Base-by-base conservation (phyloP, 768 basidiomycete species). In the Podaxis sp. region DNA sequence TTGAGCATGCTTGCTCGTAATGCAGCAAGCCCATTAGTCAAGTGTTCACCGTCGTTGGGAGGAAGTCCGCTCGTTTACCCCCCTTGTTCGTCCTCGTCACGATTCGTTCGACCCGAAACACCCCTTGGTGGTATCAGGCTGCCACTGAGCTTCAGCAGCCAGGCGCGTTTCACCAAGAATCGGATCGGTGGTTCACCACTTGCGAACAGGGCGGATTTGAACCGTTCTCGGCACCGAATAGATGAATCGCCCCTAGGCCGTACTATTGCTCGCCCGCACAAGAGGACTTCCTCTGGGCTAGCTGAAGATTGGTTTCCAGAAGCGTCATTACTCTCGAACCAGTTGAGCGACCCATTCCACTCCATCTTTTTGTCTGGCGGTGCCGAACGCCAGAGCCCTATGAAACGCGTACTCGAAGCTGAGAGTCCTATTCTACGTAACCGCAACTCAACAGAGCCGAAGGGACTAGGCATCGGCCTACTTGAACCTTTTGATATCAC, bases 1-100 rank as follows among this genome's bases (percentile, higher is more conserved):
- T 74, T 92, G 47, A 80, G 82, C 57, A 83, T 88, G 81, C 75
- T 90, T 28, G 78, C 83, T 44, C 78, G 77, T 14, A 82, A 82
- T 37, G 73, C 77, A 18, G 72, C 76, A 9, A 88, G 83, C 63
- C 85, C 81, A 16, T 62, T 77, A 61, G 65, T 74, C 66, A 77
- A 77, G 64, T 65, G 71, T 61, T 68, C 69, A 53, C 64, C 68
- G 3, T 52, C 56, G 6, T 50, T 65, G 21, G 69, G 64, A 55
- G 63, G 61, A n/a, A 79, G 73, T 66, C 74, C 76, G 55, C 63
- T 70, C 50, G 58, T 67, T 13, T 55, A 72, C n/a, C 73, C 70
- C 51, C 69, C 72, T 16, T 78, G 79, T 21, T 67, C 75, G 35
- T 71, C 69, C 9, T 63, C 64, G 37, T 59, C 66, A 21, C 55